Evolutionary conservation across 2,329 filamentous ascomycete species (phyloP).

Genomic region (Ceratocystis cacaofunesta): DNA sequence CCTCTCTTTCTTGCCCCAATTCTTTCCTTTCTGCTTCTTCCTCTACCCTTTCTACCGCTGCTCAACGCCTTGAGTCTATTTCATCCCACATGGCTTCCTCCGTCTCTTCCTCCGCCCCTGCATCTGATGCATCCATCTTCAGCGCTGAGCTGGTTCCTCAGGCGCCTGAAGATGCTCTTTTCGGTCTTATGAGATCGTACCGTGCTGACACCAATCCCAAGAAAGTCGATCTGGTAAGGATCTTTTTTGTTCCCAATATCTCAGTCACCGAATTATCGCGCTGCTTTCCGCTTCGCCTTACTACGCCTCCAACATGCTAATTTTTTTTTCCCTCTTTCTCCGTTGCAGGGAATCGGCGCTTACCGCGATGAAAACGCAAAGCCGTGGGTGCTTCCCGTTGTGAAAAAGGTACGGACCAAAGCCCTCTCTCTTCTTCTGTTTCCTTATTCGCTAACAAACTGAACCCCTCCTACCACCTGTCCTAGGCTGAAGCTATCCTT

Average conservation of each 20-base stretch:
- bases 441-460: background rate
- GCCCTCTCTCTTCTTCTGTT: background rate
- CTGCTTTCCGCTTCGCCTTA: background rate
- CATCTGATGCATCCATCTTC: slow-evolving; percentile 47
- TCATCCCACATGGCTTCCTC: slow-evolving; percentile 41
- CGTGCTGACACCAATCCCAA: slow-evolving; percentile 58
- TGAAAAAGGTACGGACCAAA: slow-evolving; percentile 61
- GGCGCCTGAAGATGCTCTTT: slow-evolving; percentile 88
- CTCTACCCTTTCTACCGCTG: slow-evolving; percentile 19
- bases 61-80: slow-evolving; percentile 43
- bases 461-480: background rate
- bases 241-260: background rate
- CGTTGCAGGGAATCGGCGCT: slow-evolving; percentile 59
- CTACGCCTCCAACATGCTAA: background rate
- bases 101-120: slow-evolving; percentile 17
- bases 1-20: slow-evolving; percentile 20
- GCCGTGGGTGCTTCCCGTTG: slow-evolving; percentile 91
- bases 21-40: slow-evolving; percentile 19
- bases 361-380: slow-evolving; percentile 93
- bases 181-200: slow-evolving; percentile 81
- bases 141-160: slow-evolving; percentile 64
- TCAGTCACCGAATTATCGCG: background rate
- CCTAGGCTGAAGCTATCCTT: slow-evolving; percentile 75
- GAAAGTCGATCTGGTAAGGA: slow-evolving; percentile 79
- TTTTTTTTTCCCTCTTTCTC: slow-evolving; percentile 2